Base-by-base conservation (phyloP, 306 rosid genomes). In the Sechiopsis laciniata region DNA sequence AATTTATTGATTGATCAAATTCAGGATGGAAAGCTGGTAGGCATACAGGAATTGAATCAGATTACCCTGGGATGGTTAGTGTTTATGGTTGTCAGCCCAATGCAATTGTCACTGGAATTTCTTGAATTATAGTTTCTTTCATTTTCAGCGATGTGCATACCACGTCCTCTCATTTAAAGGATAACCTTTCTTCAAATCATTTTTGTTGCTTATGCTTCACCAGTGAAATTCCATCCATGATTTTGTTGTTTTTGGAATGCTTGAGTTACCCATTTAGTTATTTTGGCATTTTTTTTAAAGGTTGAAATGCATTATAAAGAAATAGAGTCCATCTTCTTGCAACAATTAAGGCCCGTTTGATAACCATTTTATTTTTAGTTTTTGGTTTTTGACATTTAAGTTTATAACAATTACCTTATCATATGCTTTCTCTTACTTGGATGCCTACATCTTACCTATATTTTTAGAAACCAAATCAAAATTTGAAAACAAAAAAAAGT, bases 51-150 rank as follows among this genome's bases (percentile, higher is more conserved):
- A 76, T 58, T 21, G 96, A 88, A 54, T 69, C 78, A 82, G 95
- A 89, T 79, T 86, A 79, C 69, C 89, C 90, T 10, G 97, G 97
- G 79, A 88, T 73, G 97, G 97, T 92, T 77, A 77, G 96, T 88
- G 71, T 77, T 82, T 42, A 63, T 7, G 59, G 2, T 74, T 26
- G 40, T 37, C 59, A 32, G 65, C 20, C n/a, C 29, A 40, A 55
- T 24, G 60, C 13, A 57, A 51, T 57, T 64, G 12, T 45, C 22
- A 45, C 55, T 46, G 2, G 11, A 67, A 42, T 45, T 45, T 67
- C 37, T 45, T 67, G 35, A 45, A 66, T 66, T 6, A 20, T 66
- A 45, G 72, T 10, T 65, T 5, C 54, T 42, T 64, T n/a, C 54
- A 66, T 66, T 66, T 65, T 45, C 15, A 66, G 72, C 17, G n/a